Base-by-base conservation (phyloP, 2,329 filamentous ascomycete genomes). In the Aspergillus thermomutatus region DNA sequence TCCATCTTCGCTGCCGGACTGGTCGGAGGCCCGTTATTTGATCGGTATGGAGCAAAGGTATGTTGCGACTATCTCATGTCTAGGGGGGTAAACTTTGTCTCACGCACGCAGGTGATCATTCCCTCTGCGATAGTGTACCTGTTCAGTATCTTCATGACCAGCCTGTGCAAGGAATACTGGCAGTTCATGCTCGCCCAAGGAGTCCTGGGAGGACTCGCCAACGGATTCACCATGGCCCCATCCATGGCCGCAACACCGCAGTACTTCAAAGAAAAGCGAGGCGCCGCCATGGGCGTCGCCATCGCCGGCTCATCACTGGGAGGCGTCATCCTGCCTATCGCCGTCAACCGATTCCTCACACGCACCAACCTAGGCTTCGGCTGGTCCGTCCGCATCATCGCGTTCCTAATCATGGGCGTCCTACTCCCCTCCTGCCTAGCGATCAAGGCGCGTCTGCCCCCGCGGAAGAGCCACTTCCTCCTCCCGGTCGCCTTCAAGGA, bases 351-450 rank as follows among this genome's bases (percentile, higher is more conserved):
- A 58, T 72, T 85, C 65, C 69, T 85, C 19, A 79, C 79, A 53
- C 65, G 66, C 23, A 67, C 74, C 0, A 57, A 56, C 0, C 61
- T 86, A 11, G 74, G 77, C 4, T 79, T 84, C 56, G 78, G 74
- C 26, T 85, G 83, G 83, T 73, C 80, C 0, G 76, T 84, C 0
- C 74, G 83, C 3, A 72, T 83, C 45, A 72, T 82, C 17, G 83
- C 76, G 1, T 84, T 85, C 56, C 64, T 82, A 53, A 78, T 81
- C 57, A 59, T 82, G 1, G 75, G 74, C 0, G 55, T 81, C 7
- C 60, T 81, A 25, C 28, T 69, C 9, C 75, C 83, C 50, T 71
- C 79, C 2, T 68, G 64, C 43, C 8, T 76, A 0, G 60, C 54
- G 1, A 53, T 69, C 7, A 61, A 54, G n/a, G 53, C 62, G 11